phyloP scores from a whole-genome alignment of 176 grass and related monocot species.

The Raddia distichophylla region DNA sequence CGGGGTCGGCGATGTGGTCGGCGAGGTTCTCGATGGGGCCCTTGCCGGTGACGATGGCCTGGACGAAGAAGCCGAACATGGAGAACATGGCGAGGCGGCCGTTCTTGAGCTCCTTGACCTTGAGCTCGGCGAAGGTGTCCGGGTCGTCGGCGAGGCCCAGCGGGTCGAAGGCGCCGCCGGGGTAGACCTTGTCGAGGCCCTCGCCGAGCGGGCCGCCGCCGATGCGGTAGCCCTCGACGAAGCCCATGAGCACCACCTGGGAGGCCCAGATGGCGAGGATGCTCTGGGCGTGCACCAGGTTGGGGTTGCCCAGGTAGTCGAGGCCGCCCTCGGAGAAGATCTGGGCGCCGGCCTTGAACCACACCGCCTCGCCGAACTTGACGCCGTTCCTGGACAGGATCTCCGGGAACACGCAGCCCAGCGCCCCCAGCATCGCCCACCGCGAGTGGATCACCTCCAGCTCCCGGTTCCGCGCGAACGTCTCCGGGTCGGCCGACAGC shows the following conservation, averaged over 20 bases:
- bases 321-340: slow-evolving; percentile 76
- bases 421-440: slow-evolving; percentile 76
- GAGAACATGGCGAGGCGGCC: slow-evolving; percentile 97
- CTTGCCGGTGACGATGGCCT: slow-evolving; percentile 95
- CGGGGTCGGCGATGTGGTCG: slow-evolving; percentile 91
- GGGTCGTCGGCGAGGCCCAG: slow-evolving; percentile 73
- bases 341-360: slow-evolving; percentile 80
- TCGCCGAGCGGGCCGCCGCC: slow-evolving; percentile 69
- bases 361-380: slow-evolving; percentile 78
- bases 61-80: slow-evolving; percentile 98
- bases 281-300: slow-evolving; percentile 77
- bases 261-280: slow-evolving; percentile 70
- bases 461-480: slow-evolving; percentile 77
- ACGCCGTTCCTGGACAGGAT: slow-evolving; percentile 68
- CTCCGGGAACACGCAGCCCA: slow-evolving; percentile 71
- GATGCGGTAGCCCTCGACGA: slow-evolving; percentile 79
- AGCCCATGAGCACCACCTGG: slow-evolving; percentile 82
- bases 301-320: slow-evolving; percentile 78
- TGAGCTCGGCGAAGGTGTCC: slow-evolving; percentile 78
- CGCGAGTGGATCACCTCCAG: slow-evolving; percentile 85
- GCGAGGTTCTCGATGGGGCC: slow-evolving; percentile 88
- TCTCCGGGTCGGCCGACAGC: slow-evolving; percentile 82
- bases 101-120: slow-evolving; percentile 98
- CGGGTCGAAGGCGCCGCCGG: slow-evolving; percentile 68
- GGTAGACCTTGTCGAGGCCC: slow-evolving; percentile 71